A percentile compares a stretch with the other conserved stretches of the same genome.
phyloP scores from a whole-genome alignment of 2,329 filamentous ascomycete species.

The Penicillium crustosum region DNA sequence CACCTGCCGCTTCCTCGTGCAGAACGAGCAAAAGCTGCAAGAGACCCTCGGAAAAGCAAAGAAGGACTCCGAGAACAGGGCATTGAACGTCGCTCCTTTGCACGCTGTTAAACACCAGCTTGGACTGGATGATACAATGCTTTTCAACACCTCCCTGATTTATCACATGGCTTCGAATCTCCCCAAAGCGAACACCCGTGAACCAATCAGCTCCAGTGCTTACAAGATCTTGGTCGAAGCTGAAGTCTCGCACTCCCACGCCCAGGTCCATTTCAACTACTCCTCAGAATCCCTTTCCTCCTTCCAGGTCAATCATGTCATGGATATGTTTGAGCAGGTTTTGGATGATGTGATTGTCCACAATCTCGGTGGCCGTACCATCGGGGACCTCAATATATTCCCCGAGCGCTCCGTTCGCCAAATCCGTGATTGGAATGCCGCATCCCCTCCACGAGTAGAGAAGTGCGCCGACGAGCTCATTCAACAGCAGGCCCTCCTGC shows the following conservation, averaged over 20 bases:
- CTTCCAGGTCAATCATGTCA: conserved; percentile 31
- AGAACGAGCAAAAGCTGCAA: conserved; percentile 25
- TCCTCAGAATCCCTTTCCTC: conserved; percentile 53
- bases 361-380: conserved; percentile 8
- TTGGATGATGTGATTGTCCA: conserved; percentile 29
- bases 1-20: conserved; percentile 27
- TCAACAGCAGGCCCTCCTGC: conserved; percentile 29
- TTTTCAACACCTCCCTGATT: conserved; percentile 37
- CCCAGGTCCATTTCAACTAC: conserved; percentile 53
- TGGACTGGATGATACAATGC: conserved; percentile 21
- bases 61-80: conserved; percentile 19
- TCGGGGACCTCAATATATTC: conserved; percentile 35
- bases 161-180: conserved; percentile 18
- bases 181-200: conserved; percentile 4
- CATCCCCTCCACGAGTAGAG: conserved; percentile 29
- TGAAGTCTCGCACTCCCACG: conserved; percentile 30
- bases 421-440: conserved; percentile 37
- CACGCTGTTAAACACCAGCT: conserved; percentile 29
- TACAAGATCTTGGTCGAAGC: conserved; percentile 33
- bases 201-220: conserved; percentile 11
- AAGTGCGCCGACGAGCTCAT: conserved; percentile 41
- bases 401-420: conserved; percentile 32
- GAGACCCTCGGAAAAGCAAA: conserved; percentile 26
- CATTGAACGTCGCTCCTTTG: conserved; percentile 24
- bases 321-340: conserved; percentile 36